Evolutionary conservation across 2,329 filamentous ascomycete genomes (phyloP), one percentile per base, ranked within the genome.

Genomic region (Cladosporium sp.): DNA sequence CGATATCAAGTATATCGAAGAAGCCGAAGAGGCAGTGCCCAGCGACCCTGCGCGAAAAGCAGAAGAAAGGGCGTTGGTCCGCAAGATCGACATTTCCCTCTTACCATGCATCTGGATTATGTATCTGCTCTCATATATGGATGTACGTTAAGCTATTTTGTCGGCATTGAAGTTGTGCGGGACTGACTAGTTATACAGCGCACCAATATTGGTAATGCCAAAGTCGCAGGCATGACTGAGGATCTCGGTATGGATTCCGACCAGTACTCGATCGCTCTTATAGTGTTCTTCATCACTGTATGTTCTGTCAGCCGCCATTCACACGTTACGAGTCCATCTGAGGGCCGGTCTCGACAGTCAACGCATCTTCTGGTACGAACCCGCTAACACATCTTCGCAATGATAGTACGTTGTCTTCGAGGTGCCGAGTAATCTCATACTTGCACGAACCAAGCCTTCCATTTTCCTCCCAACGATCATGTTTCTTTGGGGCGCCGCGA

Each of bases 361-460:
- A 32, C 3, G n/a, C n/a, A n/a, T n/a, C n/a, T n/a, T n/a, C n/a
- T n/a, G n/a, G n/a, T n/a, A n/a, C n/a, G n/a, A n/a, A n/a, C n/a
- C n/a, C 3, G 19, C 47, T 50, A 19, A 50, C 34, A 8, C 13
- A 7, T 22, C 19, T 15, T 15, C 42, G 32, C 10, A 80, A 56
- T 73, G 6, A 6, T 8, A 70, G 34, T 82, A 83, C 63, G 75
- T 84, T 37, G 63, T 79, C 13, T 81, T 79, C 61, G 80, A 83
- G 63, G 74, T 81, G 1, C 80, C 80, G 0, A 80, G 76, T 55
- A 83, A 82, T 67, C 77, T 83, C 66, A 70, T 81, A n/a, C 72
- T 83, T 24, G 74, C 76, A 35, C 74, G 74, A 36, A 75, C 75
- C 17, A 73, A 74, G 42, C 81, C 80, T 0, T 80, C 78, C 1